Conservation (phyloP, 768 basidiomycete species). For the Holtermanniella nyarrowii region DNA sequence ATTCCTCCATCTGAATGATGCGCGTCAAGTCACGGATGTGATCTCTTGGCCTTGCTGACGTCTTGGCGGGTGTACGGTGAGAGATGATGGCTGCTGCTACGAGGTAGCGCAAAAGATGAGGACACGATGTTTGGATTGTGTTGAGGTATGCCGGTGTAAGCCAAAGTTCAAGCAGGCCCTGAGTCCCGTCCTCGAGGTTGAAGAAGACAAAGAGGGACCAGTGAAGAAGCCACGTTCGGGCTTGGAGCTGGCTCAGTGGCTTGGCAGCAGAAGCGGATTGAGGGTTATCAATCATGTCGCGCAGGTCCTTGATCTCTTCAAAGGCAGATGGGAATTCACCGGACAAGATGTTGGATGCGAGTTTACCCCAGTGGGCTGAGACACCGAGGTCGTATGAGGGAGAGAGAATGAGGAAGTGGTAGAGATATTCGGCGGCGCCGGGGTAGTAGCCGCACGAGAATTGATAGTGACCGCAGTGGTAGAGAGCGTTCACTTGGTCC, state of each 20-base stretch:
- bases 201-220: slow-evolving; percentile 99
- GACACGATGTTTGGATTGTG: slow-evolving; percentile 90
- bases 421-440: slow-evolving; percentile 92
- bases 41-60: slow-evolving; percentile 57
- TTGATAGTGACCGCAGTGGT: slow-evolving; percentile 97
- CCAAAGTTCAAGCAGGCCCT: slow-evolving; percentile 89
- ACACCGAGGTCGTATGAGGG: slow-evolving; percentile 86
- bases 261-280: slow-evolving; percentile 33
- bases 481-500: slow-evolving; percentile 88
- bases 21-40: slow-evolving; percentile 86
- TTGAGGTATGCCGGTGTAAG: slow-evolving; percentile 93
- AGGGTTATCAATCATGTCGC: slow-evolving; percentile 68
- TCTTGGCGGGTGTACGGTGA: slow-evolving; percentile 55
- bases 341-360: slow-evolving; percentile 87
- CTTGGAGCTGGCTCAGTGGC: slow-evolving; percentile 70
- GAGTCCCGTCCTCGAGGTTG: slow-evolving; percentile 85
- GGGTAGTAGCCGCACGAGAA: slow-evolving; percentile 97
- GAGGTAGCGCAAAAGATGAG: slow-evolving; percentile 91
- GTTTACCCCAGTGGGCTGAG: slow-evolving; percentile 97
- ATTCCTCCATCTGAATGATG: slow-evolving; percentile 88
- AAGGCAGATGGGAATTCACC: slow-evolving; percentile 93
- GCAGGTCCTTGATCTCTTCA: slow-evolving; percentile 88
- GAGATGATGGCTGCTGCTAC: slow-evolving; percentile 86
- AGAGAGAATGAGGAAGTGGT: slow-evolving; percentile 96
- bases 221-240: slow-evolving; percentile 90